A percentile compares a stretch with the other conserved stretches of the same genome.
These are phyloP conservation scores for Exsudoporus frostii DNA, from an alignment of 768 basidiomycete genomes.

Conservation along the genomic window DNA sequence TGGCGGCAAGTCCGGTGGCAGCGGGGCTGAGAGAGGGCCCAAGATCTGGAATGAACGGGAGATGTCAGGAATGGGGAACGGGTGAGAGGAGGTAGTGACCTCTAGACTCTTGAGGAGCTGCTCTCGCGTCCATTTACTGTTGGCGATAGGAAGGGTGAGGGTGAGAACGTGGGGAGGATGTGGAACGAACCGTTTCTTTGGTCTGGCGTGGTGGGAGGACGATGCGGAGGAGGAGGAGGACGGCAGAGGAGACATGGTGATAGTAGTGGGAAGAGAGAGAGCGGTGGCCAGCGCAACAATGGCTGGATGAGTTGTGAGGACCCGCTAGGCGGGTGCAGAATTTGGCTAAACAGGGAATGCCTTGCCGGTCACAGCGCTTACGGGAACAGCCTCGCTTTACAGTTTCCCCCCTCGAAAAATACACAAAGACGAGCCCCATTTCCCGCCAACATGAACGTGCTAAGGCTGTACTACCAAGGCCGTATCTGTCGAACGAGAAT, in stretches of 20 bases:
- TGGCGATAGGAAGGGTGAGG: conserved; percentile 26
- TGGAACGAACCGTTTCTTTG: conserved; percentile 35
- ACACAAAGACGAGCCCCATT: not conserved
- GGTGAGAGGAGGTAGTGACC: conserved; percentile 26
- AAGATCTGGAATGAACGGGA: conserved; percentile 34
- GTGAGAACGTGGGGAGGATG: conserved; percentile 8
- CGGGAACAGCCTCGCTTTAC: conserved; percentile 12
- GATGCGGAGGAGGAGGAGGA: conserved; percentile 28
- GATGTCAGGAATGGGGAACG: conserved; percentile 17
- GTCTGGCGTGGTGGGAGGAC: conserved; percentile 19
- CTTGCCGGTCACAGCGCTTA: conserved; percentile 38
- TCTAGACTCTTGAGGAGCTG: conserved; percentile 41
- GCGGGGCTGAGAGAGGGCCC: conserved; percentile 37
- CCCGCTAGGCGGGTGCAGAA: conserved; percentile 34
- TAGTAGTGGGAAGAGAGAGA: conserved; percentile 38
- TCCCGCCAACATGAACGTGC: not conserved
- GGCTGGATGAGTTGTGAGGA: conserved; percentile 35
- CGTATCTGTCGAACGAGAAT: no score
- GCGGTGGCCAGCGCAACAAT: conserved; percentile 42
- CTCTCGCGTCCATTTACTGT: conserved; percentile 33
- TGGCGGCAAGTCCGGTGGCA: conserved; percentile 44
- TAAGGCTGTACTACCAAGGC: not conserved
- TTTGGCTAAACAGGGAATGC: conserved; percentile 34
- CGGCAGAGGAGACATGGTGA: conserved; percentile 33
- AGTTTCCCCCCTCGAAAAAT: conserved; percentile 4